These are phyloP conservation scores for Plasmodium gonderi DNA, from an alignment of 169 alveolate species.

Conservation along the genomic window DNA sequence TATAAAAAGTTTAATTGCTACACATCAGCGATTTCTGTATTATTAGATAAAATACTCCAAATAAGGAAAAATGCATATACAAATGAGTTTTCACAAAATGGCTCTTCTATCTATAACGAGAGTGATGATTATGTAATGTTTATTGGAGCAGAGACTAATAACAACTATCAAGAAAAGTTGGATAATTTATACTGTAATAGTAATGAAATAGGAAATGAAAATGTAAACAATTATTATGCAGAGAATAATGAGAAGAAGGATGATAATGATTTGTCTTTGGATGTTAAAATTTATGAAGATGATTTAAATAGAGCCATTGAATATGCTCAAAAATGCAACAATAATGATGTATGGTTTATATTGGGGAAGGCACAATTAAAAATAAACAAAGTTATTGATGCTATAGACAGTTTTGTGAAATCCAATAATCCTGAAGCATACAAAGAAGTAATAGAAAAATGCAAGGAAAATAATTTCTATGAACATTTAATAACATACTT, in stretches of 20 bases:
- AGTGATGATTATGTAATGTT: constrained; percentile 1
- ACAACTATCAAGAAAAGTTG: not conserved
- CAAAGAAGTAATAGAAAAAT: constrained; percentile 73
- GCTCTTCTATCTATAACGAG: constrained; percentile 4
- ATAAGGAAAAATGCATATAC: not conserved
- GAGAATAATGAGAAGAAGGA: not conserved
- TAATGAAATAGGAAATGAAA: not conserved
- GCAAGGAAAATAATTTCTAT: constrained; percentile 77
- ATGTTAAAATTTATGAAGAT: constrained; percentile 69
- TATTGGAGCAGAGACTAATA: not conserved
- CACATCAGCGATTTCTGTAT: constrained; percentile 95
- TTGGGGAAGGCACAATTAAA: constrained; percentile 96
- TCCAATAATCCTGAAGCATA: constrained; percentile 71
- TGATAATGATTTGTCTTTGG: constrained; percentile 27
- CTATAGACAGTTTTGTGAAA: constrained; percentile 94
- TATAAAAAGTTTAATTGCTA: constrained; percentile 92
- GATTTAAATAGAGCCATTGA: constrained; percentile 90
- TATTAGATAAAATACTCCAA: constrained; percentile 83
- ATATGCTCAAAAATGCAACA: constrained; percentile 86
- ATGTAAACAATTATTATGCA: not conserved
- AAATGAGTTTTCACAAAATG: not conserved
- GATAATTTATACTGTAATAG: not conserved
- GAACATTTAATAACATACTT: constrained; percentile 79
- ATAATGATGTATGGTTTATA: constrained; percentile 94
- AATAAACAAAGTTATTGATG: constrained; percentile 89